Base-by-base conservation (phyloP, 164 flowering plant genomes). In the Santalum album region DNA sequence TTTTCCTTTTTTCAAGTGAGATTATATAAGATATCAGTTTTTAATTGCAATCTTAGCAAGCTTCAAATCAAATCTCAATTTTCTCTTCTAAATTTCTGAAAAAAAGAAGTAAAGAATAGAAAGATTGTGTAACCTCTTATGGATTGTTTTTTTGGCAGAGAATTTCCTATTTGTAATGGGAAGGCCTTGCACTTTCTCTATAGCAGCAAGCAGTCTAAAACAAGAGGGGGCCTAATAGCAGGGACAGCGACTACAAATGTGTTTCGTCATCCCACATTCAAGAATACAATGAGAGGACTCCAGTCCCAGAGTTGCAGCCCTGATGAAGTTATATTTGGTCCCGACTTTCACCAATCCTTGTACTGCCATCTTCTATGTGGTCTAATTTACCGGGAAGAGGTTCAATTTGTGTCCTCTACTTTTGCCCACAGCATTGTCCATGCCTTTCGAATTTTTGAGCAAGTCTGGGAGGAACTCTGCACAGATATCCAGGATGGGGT, bases 311-410 rank as follows among this genome's bases (percentile, higher is more conserved):
- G 75, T 54, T 81, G 94, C 65, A 86, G 96, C 75, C 98, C 98
- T 0, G 86, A 84, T 53, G 98, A 89, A 69, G 98, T 92, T 22
- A 85, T 89, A 27, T 89, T 86, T 46, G 94, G 91, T 7, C 76
- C 91, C 1, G 85, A 87, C 55, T 89, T 84, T 69, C 78, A 78
- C 25, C 89, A 89, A 38, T 78, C 92, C 25, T 61, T 88, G 23
- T 91, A 86, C 54, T 92, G 98, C 66, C 98, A 92, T 67, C 91
- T 92, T 56, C 62, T 92, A 3, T 86, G 89, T 40, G 98, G 91
- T 14, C 80, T 92, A 16, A 67, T 92, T 23, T 78, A 46, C 66
- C 51, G 76, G 18, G 79, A 89, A 2, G 87, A 92, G 44, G 69
- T 92, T 46, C 86, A 84, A 48, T 59, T 67, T 6, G 81, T 92